Evolutionary conservation across 495 filamentous ascomycete genomes (phyloP).

Genomic region (Sphaerosporella brunnea): DNA sequence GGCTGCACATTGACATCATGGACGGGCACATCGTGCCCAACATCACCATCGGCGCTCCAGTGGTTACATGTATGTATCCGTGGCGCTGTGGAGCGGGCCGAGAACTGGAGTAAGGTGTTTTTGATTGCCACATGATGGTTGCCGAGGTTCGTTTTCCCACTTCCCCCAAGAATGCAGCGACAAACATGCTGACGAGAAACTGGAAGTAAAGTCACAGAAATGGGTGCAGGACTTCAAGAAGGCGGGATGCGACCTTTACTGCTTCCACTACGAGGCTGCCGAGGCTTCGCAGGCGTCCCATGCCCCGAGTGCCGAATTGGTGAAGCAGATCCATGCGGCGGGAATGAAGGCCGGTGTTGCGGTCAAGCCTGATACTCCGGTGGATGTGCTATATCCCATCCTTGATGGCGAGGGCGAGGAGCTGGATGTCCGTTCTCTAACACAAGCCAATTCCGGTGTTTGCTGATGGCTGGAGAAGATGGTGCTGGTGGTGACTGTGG

Average conservation of each 20-base stretch:
- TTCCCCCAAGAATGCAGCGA: not conserved
- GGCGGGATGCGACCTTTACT: conserved; percentile 92
- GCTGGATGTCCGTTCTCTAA: conserved; percentile 58
- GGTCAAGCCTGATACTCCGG: conserved; percentile 79
- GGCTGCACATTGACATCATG: conserved; percentile 86
- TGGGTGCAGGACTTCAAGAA: conserved; percentile 90
- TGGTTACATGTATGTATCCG: conserved; percentile 89
- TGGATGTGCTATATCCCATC: conserved; percentile 81
- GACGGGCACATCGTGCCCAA: conserved; percentile 98
- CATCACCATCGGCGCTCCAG: conserved; percentile 91
- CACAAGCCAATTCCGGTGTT: too few relatives aligned
- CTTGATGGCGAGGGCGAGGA: conserved; percentile 57
- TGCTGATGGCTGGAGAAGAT: too few relatives aligned
- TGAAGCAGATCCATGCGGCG: conserved; percentile 70
- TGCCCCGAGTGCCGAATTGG: conserved; percentile 68
- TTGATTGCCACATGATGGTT: conserved; percentile 99
- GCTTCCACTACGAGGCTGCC: conserved; percentile 97
- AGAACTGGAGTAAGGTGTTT: conserved; percentile 55
- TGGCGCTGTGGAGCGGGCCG: conserved; percentile 47
- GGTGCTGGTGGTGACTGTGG: conserved; percentile 96
- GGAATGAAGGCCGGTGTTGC: conserved; percentile 88
- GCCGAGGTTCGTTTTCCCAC: conserved; percentile 48
- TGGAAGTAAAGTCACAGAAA: conserved; percentile 61
- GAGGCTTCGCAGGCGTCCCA: conserved; percentile 61
- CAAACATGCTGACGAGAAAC: too few relatives aligned